Evolutionary conservation across 1,284 basidiomycete genomes (phyloP).

Genomic region (Irpex sp.): DNA sequence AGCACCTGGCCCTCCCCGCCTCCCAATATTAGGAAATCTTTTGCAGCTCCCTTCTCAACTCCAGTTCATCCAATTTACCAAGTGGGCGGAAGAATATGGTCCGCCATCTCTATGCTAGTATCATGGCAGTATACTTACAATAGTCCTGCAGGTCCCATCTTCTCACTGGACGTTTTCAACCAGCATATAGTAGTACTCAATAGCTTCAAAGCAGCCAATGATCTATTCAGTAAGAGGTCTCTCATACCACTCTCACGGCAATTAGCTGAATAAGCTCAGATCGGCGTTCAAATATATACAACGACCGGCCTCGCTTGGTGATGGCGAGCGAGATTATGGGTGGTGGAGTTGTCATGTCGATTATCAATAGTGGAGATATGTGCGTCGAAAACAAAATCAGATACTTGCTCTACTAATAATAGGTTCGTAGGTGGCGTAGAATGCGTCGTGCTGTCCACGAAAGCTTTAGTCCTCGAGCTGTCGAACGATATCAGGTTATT

Average conservation of each 20-base stretch:
- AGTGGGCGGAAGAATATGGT: slow-evolving; percentile 2
- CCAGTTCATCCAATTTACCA: not conserved
- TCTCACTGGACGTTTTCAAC: not conserved
- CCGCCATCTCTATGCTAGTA: slow-evolving; percentile 14
- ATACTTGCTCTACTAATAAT: not conserved
- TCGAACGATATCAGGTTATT: not conserved
- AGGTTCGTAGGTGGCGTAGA: not conserved
- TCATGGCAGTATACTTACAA: too few relatives aligned
- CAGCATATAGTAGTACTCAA: not conserved
- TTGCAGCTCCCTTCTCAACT: not conserved
- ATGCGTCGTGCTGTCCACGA: not conserved
- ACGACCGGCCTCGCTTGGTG: slow-evolving; percentile 56
- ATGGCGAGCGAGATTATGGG: slow-evolving; percentile 47
- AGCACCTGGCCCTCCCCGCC: not conserved
- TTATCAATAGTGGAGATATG: not conserved
- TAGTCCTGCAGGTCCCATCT: not conserved
- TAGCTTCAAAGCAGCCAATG: not conserved
- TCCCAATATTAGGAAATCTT: not conserved
- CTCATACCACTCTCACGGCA: not conserved
- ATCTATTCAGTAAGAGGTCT: not conserved
- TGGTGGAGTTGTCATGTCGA: not conserved
- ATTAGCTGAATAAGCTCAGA: not conserved
- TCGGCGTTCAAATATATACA: slow-evolving; percentile 51
- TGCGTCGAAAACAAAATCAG: not conserved
- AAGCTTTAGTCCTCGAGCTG: not conserved